Percentiles rank a stretch among this genome's conserved stretches.
phyloP scores from a whole-genome alignment of 176 grass and related monocot species.

The Elymus sibiricus region DNA sequence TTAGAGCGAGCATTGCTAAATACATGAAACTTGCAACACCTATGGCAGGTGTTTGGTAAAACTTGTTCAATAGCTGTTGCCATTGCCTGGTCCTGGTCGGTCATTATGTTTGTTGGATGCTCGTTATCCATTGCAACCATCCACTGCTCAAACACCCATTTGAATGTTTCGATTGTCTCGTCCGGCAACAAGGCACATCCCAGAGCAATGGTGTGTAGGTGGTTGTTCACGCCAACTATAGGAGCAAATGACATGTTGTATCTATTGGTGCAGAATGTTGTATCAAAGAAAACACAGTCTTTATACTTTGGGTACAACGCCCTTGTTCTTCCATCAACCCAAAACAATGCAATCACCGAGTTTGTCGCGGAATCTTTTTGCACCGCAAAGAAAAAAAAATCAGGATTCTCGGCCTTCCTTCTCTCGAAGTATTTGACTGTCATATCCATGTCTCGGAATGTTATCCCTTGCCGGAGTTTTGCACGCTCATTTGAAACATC shows the following conservation, averaged over 20 bases:
- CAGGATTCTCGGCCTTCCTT: background rate
- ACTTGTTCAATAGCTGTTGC: rapidly evolving
- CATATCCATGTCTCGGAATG: background rate
- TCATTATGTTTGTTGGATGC: background rate
- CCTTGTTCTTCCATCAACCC: no score
- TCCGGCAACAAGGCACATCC: background rate
- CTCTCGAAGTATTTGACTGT: background rate
- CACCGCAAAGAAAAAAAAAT: background rate
- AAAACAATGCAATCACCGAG: no score
- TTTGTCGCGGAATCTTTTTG: no score
- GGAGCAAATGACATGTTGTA: background rate
- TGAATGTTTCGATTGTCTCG: background rate
- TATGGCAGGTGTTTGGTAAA: background rate
- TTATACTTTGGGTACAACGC: no score
- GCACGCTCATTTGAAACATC: background rate
- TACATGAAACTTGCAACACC: background rate
- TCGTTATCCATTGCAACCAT: background rate
- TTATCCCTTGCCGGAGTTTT: rapidly evolving
- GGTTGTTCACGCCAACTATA: background rate
- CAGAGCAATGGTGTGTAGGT: background rate
- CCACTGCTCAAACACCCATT: background rate
- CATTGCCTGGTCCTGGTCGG: background rate
- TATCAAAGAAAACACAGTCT: background rate
- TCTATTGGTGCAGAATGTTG: background rate
- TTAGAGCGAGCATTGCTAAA: background rate